Conservation (phyloP, 73 alveolate genomes). For the Paramecium sonneborni region DNA sequence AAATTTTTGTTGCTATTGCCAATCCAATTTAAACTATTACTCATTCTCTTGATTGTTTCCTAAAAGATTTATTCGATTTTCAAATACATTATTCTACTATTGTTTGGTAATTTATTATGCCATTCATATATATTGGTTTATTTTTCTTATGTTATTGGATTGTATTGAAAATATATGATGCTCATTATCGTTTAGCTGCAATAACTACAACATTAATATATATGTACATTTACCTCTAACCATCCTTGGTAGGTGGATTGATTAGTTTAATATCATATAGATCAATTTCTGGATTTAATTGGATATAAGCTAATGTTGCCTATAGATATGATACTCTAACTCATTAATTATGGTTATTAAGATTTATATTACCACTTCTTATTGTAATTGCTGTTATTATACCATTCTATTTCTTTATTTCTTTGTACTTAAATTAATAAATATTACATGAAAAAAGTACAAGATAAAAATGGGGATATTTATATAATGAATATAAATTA, state of each 20-base stretch:
- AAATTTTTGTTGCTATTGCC: not conserved
- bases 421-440: not conserved
- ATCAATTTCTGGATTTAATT: not conserved
- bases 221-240: not conserved
- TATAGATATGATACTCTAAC: constrained; percentile 12
- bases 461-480: not conserved
- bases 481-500: not conserved
- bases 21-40: constrained; percentile 2
- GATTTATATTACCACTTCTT: not conserved
- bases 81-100: not conserved
- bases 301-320: not conserved
- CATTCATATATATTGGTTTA: not conserved
- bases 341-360: not conserved
- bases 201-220: not conserved
- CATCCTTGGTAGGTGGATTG: not conserved
- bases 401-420: not conserved
- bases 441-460: not conserved
- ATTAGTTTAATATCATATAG: not conserved
- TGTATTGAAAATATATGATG: not conserved
- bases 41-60: not conserved
- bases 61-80: not conserved
- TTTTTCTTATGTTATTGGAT: not conserved
- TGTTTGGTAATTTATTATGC: not conserved
- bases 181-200: not conserved
- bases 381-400: not conserved